A percentile compares a stretch with the other conserved stretches of the same genome.
These are phyloP conservation scores for Fraxinus latifolia DNA, from an alignment of 305 asterid species.

Conservation along the genomic window DNA sequence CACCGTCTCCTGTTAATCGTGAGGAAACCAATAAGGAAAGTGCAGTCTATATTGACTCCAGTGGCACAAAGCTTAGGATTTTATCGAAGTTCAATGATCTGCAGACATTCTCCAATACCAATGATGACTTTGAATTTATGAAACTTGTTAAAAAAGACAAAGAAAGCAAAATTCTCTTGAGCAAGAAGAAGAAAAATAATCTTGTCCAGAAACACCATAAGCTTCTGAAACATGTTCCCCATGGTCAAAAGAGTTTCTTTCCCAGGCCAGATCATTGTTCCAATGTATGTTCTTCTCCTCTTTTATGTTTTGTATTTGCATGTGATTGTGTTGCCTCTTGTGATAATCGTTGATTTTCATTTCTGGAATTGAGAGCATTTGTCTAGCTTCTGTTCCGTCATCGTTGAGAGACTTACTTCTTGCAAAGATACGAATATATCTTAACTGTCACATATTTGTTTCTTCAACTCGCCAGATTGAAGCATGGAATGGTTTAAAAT, in stretches of 20 bases:
- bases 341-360: not conserved
- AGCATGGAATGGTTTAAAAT: not conserved
- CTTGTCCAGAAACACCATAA: slow-evolving; percentile 38
- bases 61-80: slow-evolving; percentile 74
- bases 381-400: not conserved
- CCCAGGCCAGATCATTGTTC: slow-evolving; percentile 27
- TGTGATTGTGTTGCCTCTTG: not conserved
- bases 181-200: slow-evolving; percentile 48
- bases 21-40: slow-evolving; percentile 52
- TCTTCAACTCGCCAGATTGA: not conserved
- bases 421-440: not conserved
- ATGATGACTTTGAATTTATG: slow-evolving; percentile 30
- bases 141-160: slow-evolving; percentile 38
- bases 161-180: slow-evolving; percentile 32
- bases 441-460: not conserved
- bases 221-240: slow-evolving; percentile 38
- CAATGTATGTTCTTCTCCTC: slow-evolving; percentile 36
- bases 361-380: not conserved
- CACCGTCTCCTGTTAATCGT: slow-evolving; percentile 19
- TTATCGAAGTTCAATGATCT: slow-evolving; percentile 56
- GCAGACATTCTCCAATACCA: slow-evolving; percentile 25
- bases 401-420: not conserved
- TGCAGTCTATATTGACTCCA: slow-evolving; percentile 69
- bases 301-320: slow-evolving; percentile 5
- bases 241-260: slow-evolving; percentile 34